Base-by-base conservation (phyloP, 1,139 yeast species). In the Protomyces inundatus region DNA sequence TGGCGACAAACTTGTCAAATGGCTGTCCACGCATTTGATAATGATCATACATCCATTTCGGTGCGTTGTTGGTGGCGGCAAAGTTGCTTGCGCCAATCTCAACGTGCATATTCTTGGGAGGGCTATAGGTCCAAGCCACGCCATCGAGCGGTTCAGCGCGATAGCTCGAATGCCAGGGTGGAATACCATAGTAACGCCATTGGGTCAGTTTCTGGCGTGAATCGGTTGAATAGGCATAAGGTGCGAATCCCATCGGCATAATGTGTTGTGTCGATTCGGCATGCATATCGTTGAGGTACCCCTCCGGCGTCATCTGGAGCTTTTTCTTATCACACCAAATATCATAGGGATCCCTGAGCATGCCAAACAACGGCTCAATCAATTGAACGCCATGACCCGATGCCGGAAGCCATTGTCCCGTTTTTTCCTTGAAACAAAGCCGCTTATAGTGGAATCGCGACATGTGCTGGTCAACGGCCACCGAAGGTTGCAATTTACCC, bases 321-420 rank as follows among this genome's bases (percentile, higher is more conserved):
- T 46, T 50, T 14, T 23, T 14, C 16, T 50, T 46, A 3, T 10
- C 40, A 40, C 61, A 57, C 48, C 51, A 51, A 10, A 57, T 33
- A 39, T 57, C 61, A 33, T 35, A 57, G 2, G 61, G 61, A 16
- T 57, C 61, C 16, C 61, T 36, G 16, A 57, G 50, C 61, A 57
- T 57, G 32, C 61, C 61, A 54, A 54, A 57, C 37, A 57, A 46
- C 23, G 61, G 61, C 40, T 57, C 61, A 16, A 57, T 57, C 46
- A 57, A 40, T 37, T 57, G 61, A 6, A 50, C 55, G 23, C 61
- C 61, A 34, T 14, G 45, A 37, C 61, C 61, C 6, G 55, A 12
- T 9, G 55, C 48, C 9, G 54, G 61, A 37, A n/a, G 42, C 16
- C 51, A 57, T 6, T 12, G 32, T 10, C 33, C 48, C n/a, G 36